Conservation (phyloP, 1,284 basidiomycete genomes). For the Athelia sp. region DNA sequence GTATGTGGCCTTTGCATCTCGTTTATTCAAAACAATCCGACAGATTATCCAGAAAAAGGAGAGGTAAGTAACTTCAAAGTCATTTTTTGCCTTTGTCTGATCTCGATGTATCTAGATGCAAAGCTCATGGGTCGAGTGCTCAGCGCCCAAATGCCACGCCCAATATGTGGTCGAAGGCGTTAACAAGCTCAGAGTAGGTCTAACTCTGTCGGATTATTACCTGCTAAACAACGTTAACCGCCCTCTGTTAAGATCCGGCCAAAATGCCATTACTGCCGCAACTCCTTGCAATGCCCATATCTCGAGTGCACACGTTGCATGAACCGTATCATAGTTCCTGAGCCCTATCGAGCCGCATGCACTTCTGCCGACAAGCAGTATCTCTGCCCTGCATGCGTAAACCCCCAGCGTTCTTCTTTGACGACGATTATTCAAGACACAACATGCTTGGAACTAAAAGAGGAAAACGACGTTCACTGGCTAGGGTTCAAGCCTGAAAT, state of each 20-base stretch:
- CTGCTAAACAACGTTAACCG: not conserved
- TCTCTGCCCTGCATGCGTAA: constrained; percentile 14
- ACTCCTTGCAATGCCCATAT: constrained; percentile 13
- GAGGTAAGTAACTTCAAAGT: constrained; percentile 5
- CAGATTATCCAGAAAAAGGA: constrained; percentile 7
- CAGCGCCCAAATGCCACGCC: not conserved
- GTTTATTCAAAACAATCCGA: not conserved
- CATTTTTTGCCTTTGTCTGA: too few relatives aligned
- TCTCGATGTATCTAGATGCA: too few relatives aligned
- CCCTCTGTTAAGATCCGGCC: constrained; percentile 13
- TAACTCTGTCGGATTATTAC: too few relatives aligned
- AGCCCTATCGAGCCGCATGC: constrained; percentile 4
- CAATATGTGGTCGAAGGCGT: too few relatives aligned
- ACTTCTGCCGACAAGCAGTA: constrained; percentile 4
- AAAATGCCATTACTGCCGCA: constrained; percentile 18
- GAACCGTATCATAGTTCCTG: constrained; percentile 19
- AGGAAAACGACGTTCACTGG: constrained; percentile 17
- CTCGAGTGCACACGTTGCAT: constrained; percentile 15
- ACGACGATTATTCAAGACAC: constrained; percentile 10
- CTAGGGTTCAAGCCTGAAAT: constrained; percentile 11
- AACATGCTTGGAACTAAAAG: constrained; percentile 9
- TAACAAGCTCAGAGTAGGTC: too few relatives aligned
- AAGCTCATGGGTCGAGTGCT: not conserved
- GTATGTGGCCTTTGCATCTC: constrained; percentile 15
- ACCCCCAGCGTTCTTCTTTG: constrained; percentile 4